Percentiles rank a stretch among this genome's conserved stretches.
These are phyloP conservation scores for Mycena chlorophos DNA, from an alignment of 768 basidiomycete genomes.

Conservation along the genomic window DNA sequence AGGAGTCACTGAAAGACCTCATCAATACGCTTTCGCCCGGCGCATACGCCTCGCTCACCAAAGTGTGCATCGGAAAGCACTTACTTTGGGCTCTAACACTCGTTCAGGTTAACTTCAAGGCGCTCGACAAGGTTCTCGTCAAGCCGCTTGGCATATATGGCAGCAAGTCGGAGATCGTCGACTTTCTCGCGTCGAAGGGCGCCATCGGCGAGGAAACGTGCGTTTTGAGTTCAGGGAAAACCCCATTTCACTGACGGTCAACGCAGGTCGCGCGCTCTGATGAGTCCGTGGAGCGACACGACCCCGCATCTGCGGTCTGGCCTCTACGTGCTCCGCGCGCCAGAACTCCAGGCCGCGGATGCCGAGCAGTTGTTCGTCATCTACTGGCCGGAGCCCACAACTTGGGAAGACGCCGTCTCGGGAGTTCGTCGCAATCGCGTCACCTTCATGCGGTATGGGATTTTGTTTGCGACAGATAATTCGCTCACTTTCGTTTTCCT, in stretches of 20 bases:
- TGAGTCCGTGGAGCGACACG: constrained; percentile 17
- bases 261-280: constrained; percentile 12
- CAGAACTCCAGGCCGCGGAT: constrained; percentile 1
- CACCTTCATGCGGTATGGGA: constrained; percentile 59
- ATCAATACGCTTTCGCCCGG: constrained; percentile 51
- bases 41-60: constrained; percentile 54
- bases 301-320: constrained; percentile 46
- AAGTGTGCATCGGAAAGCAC: constrained; percentile 12
- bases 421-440: constrained; percentile 52
- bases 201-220: constrained; percentile 43
- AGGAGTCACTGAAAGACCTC: constrained; percentile 48
- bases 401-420: constrained; percentile 51
- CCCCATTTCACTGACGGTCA: not conserved
- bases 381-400: constrained; percentile 63
- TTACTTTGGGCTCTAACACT: not conserved
- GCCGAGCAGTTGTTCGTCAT: constrained; percentile 43
- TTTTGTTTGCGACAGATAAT: not conserved
- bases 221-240: constrained; percentile 21
- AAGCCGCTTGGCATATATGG: constrained; percentile 62
- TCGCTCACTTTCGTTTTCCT: not conserved
- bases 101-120: constrained; percentile 48
- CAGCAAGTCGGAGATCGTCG: constrained; percentile 49
- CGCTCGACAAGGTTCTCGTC: constrained; percentile 45
- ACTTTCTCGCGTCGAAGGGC: constrained; percentile 39
- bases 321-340: constrained; percentile 43